Conservation (phyloP, 108 stramenopile species). For the Schizochytrium sp. region DNA sequence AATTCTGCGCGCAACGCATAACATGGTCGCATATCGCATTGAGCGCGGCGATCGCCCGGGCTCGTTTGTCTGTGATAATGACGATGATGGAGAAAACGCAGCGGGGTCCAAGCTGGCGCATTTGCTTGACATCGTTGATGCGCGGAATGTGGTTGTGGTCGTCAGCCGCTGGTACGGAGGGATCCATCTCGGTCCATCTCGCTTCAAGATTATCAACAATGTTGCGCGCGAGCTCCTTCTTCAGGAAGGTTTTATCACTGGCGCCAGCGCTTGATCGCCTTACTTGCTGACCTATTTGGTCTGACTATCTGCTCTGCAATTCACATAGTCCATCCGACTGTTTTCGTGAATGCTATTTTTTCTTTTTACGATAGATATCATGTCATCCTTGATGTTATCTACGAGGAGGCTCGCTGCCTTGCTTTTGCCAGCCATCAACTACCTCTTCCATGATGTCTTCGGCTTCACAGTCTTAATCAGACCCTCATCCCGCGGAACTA, state of each 20-base stretch:
- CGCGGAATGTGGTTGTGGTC: slow-evolving; percentile 68
- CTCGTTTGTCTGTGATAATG: slow-evolving; percentile 52
- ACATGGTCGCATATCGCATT: slow-evolving; percentile 75
- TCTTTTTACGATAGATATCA: no score
- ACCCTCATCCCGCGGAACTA: no score
- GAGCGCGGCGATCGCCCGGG: background rate
- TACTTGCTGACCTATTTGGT: no score
- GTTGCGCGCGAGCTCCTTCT: slow-evolving; percentile 19
- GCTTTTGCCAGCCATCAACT: no score
- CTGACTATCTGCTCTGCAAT: no score
- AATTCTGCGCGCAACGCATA: slow-evolving; percentile 62
- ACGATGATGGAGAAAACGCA: slow-evolving; percentile 84
- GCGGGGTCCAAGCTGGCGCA: slow-evolving; percentile 65
- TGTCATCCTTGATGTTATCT: no score
- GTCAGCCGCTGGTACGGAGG: slow-evolving; percentile 64
- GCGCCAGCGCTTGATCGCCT: background rate
- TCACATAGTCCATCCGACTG: no score
- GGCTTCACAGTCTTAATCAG: no score
- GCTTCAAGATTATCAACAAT: slow-evolving; percentile 74
- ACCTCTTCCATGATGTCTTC: no score
- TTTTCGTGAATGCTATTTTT: no score
- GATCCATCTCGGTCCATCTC: slow-evolving; percentile 65
- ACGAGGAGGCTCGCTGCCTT: no score
- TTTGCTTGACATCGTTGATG: slow-evolving; percentile 63
- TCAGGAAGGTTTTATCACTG: background rate